phyloP scores from a whole-genome alignment of 2,329 filamentous ascomycete species.

The Phyllosticta citriasiana region DNA sequence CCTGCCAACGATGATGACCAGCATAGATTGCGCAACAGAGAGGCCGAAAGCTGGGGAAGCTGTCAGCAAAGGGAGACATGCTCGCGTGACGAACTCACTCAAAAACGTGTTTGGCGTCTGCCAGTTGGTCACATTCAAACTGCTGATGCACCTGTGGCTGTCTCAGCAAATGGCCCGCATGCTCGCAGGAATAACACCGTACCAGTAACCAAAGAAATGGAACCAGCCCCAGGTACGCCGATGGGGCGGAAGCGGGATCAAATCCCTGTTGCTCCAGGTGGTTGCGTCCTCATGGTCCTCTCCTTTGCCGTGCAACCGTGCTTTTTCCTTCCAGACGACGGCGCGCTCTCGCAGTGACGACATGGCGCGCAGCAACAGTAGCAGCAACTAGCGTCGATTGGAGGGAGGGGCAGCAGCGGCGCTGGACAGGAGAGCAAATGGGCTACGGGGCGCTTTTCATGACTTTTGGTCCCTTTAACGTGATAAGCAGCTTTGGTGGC shows the following conservation, averaged over 20 bases:
- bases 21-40: conserved; percentile 39
- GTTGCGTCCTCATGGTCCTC: conserved; percentile 37
- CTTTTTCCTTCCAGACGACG: conserved; percentile 20
- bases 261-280: conserved; percentile 30
- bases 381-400: neutral
- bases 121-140: conserved; percentile 36
- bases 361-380: neutral
- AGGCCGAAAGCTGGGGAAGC: conserved; percentile 30
- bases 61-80: neutral
- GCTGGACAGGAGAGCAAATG: neutral
- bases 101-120: conserved; percentile 40
- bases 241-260: conserved; percentile 29
- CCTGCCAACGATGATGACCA: conserved; percentile 37
- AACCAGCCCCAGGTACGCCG: conserved; percentile 33
- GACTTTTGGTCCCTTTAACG: neutral
- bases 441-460: neutral
- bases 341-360: conserved; percentile 13
- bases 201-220: conserved; percentile 35
- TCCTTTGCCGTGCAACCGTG: conserved; percentile 31
- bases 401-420: neutral
- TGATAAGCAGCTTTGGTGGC: neutral
- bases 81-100: conserved; percentile 15
- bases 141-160: conserved; percentile 20
- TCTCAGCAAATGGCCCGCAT: neutral
- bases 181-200: neutral